Evolutionary conservation across 176 grass and related monocot genomes (phyloP).

Genomic region (Aegilops longissima): DNA sequence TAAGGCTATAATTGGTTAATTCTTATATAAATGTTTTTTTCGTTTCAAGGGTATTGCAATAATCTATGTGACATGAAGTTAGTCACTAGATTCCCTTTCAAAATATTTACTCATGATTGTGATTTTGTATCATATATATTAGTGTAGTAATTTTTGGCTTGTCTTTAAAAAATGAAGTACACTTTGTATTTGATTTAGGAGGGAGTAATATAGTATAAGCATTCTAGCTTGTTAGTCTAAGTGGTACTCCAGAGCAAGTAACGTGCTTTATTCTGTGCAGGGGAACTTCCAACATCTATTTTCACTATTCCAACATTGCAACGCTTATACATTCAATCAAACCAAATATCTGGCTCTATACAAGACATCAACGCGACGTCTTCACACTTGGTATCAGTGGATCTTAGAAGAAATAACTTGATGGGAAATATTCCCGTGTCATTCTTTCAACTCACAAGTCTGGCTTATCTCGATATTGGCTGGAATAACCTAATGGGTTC

Average conservation of each 20-base stretch:
- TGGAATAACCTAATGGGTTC: neutral
- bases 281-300: neutral
- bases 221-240: too few relatives aligned
- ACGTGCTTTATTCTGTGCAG: neutral
- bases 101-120: too few relatives aligned
- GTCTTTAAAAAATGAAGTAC: too few relatives aligned
- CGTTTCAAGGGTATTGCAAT: too few relatives aligned
- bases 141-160: too few relatives aligned
- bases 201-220: too few relatives aligned
- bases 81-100: too few relatives aligned
- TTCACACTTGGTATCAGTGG: neutral
- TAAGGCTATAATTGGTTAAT: neutral
- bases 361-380: neutral
- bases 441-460: neutral
- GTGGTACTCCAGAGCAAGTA: too few relatives aligned
- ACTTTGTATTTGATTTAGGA: too few relatives aligned
- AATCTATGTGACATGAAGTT: too few relatives aligned
- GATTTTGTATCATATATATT: too few relatives aligned
- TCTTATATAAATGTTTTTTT: too few relatives aligned
- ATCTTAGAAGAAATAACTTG: neutral
- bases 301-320: neutral
- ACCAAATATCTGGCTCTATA: neutral
- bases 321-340: neutral
- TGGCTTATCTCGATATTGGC: neutral
- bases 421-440: neutral